Evolutionary conservation across 164 flowering plant genomes (phyloP), one percentile per base, ranked within the genome.

Genomic region (Amborella trichopoda): DNA sequence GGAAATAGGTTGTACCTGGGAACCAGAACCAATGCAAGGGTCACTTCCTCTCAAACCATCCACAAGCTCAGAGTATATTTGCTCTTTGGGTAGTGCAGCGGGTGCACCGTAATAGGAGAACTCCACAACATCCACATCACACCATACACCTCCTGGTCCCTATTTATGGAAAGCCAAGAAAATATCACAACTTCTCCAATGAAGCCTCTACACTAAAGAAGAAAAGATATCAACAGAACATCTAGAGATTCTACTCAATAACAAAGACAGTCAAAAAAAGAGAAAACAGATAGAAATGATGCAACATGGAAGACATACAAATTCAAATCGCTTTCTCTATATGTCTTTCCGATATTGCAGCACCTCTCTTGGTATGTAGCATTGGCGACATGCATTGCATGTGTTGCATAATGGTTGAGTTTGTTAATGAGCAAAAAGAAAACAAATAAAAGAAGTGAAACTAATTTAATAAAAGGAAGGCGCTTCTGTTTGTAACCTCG

Each of bases 61-160:
- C 4, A 78, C 94, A 66, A 88, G 80, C 60, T 88, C 91, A 32
- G 78, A 76, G 50, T 81, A 84, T 28, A 81, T 26, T 50, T 87
- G 83, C 59, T 88, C 96, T 58, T 80, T 88, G 1, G 94, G 94
- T 25, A 82, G 77, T 51, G 78, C 64, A 18, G 96, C 91, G 23
- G 96, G 96, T 46, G 86, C 91, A 55, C 96, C 96, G 62, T 57
- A 81, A 54, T 88, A 88, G 1, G 86, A 72, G 62, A 88, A 88
- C 55, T 88, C 96, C 57, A 88, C 96, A 67, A 88, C 96, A 56
- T 88, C 96, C 42, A 88, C 86, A 60, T 83, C 96, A 66, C 96
- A 88, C 96, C 96, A 83, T 18, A 84, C 89, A 52, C 94, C 91
- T 54, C 94, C 96, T 26, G 96, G 94, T 37, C 94, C 96, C 96